A percentile compares a stretch with the other conserved stretches of the same genome.
Evolutionary conservation across 345 rosid genomes (phyloP).

Genomic region (Erysimum cheiranthoides): DNA sequence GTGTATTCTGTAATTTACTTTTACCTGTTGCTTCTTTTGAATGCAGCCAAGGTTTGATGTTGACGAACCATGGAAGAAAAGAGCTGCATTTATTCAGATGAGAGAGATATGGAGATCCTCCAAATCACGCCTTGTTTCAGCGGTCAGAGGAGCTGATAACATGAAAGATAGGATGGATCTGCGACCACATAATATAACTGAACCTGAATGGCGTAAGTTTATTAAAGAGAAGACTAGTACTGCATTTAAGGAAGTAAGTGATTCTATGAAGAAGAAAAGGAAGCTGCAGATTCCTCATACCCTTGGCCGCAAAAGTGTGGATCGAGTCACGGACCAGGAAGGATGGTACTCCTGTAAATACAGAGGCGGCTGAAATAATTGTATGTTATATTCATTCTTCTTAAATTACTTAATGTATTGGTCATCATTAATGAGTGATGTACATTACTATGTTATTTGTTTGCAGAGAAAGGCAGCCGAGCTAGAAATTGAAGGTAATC

Average conservation of each 20-base stretch:
- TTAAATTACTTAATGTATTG: neutral
- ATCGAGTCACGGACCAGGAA: neutral
- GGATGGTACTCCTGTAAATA: neutral
- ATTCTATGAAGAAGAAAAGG: neutral
- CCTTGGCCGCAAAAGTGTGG: neutral
- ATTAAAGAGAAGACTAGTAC: neutral
- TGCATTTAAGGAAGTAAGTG: neutral
- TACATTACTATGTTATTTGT: neutral
- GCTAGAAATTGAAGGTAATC: neutral
- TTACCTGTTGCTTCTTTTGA: neutral
- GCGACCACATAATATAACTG: neutral
- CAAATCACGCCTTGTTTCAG: neutral
- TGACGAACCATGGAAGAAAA: neutral
- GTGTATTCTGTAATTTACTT: neutral
- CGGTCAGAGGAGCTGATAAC: neutral
- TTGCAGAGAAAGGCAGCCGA: slow-evolving; percentile 4
- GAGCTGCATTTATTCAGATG: neutral
- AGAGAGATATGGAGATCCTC: neutral
- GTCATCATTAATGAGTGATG: too few relatives aligned
- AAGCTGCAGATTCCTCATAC: neutral
- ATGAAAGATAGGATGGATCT: neutral
- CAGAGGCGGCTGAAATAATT: neutral
- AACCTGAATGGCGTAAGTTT: neutral
- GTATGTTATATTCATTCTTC: neutral
- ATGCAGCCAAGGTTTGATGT: neutral